A percentile compares a stretch with the other conserved stretches of the same genome.
Conservation (phyloP, 805 yeast species). For the Zygosaccharomyces bisporus region DNA sequence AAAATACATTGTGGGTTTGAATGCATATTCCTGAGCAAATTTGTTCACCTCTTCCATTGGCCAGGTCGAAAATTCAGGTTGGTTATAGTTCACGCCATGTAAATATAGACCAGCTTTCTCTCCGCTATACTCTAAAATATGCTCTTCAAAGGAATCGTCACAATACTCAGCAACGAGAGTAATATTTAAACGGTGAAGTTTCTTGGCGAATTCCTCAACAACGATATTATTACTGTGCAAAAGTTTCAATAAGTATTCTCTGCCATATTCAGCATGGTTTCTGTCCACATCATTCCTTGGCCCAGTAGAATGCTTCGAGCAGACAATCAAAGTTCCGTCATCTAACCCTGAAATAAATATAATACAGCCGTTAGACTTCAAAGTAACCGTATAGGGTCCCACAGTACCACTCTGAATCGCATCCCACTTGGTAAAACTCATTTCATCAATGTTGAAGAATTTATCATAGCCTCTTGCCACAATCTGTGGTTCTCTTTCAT, state of each 20-base stretch:
- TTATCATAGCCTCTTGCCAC: slow-evolving; percentile 89
- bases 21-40: slow-evolving; percentile 69
- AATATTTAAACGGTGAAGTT: slow-evolving; percentile 46
- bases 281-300: slow-evolving; percentile 46
- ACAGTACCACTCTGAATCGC: slow-evolving; percentile 44
- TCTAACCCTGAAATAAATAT: slow-evolving; percentile 72
- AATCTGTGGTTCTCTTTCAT: slow-evolving; percentile 41
- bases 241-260: slow-evolving; percentile 52
- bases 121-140: slow-evolving; percentile 67
- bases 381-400: slow-evolving; percentile 79
- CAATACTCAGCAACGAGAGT: slow-evolving; percentile 94
- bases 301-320: slow-evolving; percentile 91
- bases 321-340: slow-evolving; percentile 76
- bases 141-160: slow-evolving; percentile 92
- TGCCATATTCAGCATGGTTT: slow-evolving; percentile 78
- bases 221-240: slow-evolving; percentile 41
- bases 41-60: slow-evolving; percentile 55
- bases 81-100: slow-evolving; percentile 81
- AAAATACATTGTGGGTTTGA: slow-evolving; percentile 53
- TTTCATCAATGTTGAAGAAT: slow-evolving; percentile 81
- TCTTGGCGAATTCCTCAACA: slow-evolving; percentile 50
- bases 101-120: slow-evolving; percentile 77
- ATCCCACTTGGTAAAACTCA: slow-evolving; percentile 47
- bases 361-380: slow-evolving; percentile 93
- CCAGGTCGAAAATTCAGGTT: slow-evolving; percentile 57